These are phyloP conservation scores for Asclepias syriaca DNA, from an alignment of 257 asterid genomes.

Conservation along the genomic window DNA sequence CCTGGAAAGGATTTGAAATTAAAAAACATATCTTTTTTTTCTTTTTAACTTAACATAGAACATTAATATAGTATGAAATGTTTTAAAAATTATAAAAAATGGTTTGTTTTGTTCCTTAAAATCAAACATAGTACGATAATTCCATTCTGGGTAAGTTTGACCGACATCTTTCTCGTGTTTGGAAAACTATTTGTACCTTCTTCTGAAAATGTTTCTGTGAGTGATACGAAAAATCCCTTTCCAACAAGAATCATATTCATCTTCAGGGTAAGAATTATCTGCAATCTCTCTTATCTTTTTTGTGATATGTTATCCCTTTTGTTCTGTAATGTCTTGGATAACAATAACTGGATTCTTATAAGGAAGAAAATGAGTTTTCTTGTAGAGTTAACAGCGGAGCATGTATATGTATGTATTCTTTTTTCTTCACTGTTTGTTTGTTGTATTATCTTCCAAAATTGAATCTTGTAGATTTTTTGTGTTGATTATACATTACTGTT, in stretches of 20 bases:
- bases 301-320: not conserved
- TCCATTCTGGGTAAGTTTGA: not conserved
- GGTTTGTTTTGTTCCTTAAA: no score
- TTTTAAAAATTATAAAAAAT: no score
- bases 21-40: no score
- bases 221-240: not conserved
- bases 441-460: not conserved
- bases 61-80: no score
- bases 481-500: no score
- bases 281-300: not conserved
- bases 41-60: no score
- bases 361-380: no score
- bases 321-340: not conserved
- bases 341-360: no score
- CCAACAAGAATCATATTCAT: not conserved
- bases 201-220: not conserved
- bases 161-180: not conserved
- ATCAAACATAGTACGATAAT: not conserved
- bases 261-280: conserved; percentile 1
- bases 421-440: not conserved
- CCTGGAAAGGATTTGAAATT: no score
- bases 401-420: not conserved
- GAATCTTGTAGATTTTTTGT: no score
- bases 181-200: not conserved
- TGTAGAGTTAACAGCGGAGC: no score